Evolutionary conservation across 805 yeast species (phyloP), one percentile per base, ranked within the genome.

Genomic region (Lachancea sp.): DNA sequence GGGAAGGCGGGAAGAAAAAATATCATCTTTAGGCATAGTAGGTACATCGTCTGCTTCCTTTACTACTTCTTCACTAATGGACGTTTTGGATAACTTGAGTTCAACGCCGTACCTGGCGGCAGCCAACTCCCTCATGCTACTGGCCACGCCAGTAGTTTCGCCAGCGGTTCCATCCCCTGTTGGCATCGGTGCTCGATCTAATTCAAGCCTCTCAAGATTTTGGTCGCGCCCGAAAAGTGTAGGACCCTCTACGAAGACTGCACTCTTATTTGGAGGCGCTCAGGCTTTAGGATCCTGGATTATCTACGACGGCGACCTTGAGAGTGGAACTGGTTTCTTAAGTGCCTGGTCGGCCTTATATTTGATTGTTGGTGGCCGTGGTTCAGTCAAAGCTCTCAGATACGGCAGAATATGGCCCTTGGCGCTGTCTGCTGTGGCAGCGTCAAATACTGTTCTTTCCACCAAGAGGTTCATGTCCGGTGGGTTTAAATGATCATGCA

Each of bases 311-410:
- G 80, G 84, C 12, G 96, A 87, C 53, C 62, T 77, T 16, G 71
- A 73, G 34, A 79, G 83, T 61, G 96, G 95, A 3, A 71, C 90
- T 1, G 96, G 95, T 0, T 82, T 88, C 54, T 67, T 74, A 5
- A 69, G 76, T 51, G 94, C 92, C 2, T 89, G 96, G 96, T 76
- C 85, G 6, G 59, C 83, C 6, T 61, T 88, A 43, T 89, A 85
- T 53, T 55, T 81, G 43, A 56, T 88, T 9, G 85, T 81, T 12
- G 84, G 85, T 54, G 86, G 87, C 1, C 71, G 70, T 29, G 71
- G 77, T 5, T 68, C 83, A 9, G 35, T 81, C 20, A 67, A 64
- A 32, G 49, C 51, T 1, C 45, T 79, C 45, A 64, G 76, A 41
- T 70, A 75, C 36, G 79, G 79, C 36, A 77, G 78, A 28, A 55